Conservation (phyloP, 371 early-diverging fungal genomes). For the Mucor mucedo region DNA sequence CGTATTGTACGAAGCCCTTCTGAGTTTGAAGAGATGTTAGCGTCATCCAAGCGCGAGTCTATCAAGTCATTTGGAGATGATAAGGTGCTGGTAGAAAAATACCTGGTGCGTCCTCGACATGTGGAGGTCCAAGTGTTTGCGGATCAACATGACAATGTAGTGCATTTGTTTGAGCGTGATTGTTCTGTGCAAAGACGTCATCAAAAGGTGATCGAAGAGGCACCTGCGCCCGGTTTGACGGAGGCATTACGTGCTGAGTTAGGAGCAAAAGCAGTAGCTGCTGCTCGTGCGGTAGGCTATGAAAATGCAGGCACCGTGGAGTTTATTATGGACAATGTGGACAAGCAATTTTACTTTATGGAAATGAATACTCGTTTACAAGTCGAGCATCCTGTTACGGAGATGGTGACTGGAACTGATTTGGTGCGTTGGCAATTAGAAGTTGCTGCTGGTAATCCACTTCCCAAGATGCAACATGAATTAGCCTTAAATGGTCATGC, state of each 20-base stretch:
- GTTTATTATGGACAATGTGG: constrained; percentile 92
- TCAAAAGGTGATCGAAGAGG: constrained; percentile 97
- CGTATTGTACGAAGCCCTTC: constrained; percentile 77
- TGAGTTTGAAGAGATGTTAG: constrained; percentile 88
- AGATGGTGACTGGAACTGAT: constrained; percentile 94
- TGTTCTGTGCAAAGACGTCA: constrained; percentile 97
- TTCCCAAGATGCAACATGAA: constrained; percentile 78
- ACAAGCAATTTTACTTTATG: constrained; percentile 94
- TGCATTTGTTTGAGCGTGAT: constrained; percentile 96
- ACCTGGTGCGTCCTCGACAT: constrained; percentile 84
- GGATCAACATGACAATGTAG: constrained; percentile 86
- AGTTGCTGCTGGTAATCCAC: constrained; percentile 85
- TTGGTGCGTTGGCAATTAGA: constrained; percentile 93
- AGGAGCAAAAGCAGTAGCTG: constrained; percentile 91
- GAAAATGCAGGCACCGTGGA: constrained; percentile 97
- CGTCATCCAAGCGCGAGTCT: constrained; percentile 85
- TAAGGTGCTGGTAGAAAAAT: constrained; percentile 92
- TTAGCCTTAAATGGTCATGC: constrained; percentile 84
- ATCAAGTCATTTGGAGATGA: constrained; percentile 92
- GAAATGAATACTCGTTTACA: constrained; percentile 97
- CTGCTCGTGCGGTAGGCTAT: constrained; percentile 91
- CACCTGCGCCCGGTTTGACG: constrained; percentile 73
- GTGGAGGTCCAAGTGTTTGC: constrained; percentile 98
- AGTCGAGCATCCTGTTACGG: constrained; percentile 98
- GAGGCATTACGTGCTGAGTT: constrained; percentile 76